Conservation (phyloP, 352 stramenopile species). For the Lagenidium sp. region DNA sequence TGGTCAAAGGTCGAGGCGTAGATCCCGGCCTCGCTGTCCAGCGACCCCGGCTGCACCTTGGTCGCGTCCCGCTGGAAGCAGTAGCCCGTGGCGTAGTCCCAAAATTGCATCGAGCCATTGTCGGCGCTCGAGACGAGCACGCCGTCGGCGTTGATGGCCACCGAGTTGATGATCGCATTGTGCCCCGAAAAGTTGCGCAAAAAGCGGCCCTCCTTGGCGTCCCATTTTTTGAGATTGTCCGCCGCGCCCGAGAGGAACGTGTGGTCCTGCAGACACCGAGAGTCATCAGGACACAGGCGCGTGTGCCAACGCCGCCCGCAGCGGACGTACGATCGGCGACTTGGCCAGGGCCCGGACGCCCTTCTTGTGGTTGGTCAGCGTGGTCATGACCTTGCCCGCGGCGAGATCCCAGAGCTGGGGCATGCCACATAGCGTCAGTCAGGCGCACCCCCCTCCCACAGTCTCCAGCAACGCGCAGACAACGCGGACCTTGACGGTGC, state of each 20-base stretch:
- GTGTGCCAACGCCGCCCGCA: no score
- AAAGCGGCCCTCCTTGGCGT: slow-evolving; percentile 92
- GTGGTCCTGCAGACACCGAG: slow-evolving; percentile 78
- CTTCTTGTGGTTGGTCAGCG: slow-evolving; percentile 99
- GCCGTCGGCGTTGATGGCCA: slow-evolving; percentile 97
- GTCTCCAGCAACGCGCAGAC: not conserved
- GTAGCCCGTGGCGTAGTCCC: slow-evolving; percentile 98
- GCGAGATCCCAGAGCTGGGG: slow-evolving; percentile 96
- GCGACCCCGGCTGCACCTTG: slow-evolving; percentile 91
- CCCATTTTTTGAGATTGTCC: slow-evolving; percentile 99
- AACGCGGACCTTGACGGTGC: slow-evolving; percentile 84
- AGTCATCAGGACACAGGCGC: no score
- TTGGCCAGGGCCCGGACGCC: slow-evolving; percentile 89
- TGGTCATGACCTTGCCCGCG: slow-evolving; percentile 96
- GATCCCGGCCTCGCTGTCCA: slow-evolving; percentile 98
- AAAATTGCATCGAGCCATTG: slow-evolving; percentile 97
- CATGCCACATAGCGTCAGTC: not conserved
- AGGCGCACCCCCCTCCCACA: no score
- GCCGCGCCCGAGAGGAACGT: slow-evolving; percentile 96
- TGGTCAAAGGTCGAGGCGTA: slow-evolving; percentile 97
- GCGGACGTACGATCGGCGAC: slow-evolving; percentile 58
- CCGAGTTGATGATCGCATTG: slow-evolving; percentile 97
- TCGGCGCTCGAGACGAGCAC: slow-evolving; percentile 96
- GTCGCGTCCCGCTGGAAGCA: slow-evolving; percentile 96
- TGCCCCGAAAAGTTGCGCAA: slow-evolving; percentile 96